Base-by-base conservation (phyloP, 2,329 filamentous ascomycete genomes). In the Endoconidiophora laricicola region DNA sequence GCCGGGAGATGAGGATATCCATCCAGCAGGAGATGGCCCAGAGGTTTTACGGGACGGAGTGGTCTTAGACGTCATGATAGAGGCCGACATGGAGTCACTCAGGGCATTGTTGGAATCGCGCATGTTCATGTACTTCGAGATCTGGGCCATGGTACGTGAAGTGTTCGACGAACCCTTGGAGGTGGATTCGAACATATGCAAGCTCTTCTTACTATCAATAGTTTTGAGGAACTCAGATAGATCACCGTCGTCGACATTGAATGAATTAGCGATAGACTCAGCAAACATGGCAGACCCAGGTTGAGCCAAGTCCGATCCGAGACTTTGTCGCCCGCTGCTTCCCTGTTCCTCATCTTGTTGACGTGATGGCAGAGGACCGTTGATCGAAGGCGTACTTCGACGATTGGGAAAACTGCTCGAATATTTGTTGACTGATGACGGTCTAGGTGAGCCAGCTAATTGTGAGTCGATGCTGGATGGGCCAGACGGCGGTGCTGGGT, bases 321-420 rank as follows among this genome's bases (percentile, higher is more conserved):
- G 64, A 58, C 83, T 87, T 54, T 82, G 82, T 56, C 81, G 81
- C n/a, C 83, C 83, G 60, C 88, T 95, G 63, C 83, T 86, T 36
- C 69, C 70, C 59, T 84, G 81, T 59, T 84, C 81, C 57, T 87
- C 83, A 48, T 86, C 82, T 1, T 63, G 67, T 2, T 69, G 70
- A 55, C 73, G 80, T 59, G 81, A 85, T 14, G 29, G 38, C 14
- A 47, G 50, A 18, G 76, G 73, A 18, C 83, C 82, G 29, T 83
- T 81, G 51, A 83, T 83, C 0, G 87, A 93, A 22, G 81, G 77
- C 42, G 87, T 78, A 24, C 77, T 81, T 49, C 85, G 78, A 43
- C 91, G 78, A 61, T 94, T 86, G 5, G 82, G 84, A 59, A 98
- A 98, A 60, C 88, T 94, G 63, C 90, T 96, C 63, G 86, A 94